Evolutionary conservation across 192 early-diverging fungal genomes (phyloP).

Genomic region (Backusella tuberculispora): DNA sequence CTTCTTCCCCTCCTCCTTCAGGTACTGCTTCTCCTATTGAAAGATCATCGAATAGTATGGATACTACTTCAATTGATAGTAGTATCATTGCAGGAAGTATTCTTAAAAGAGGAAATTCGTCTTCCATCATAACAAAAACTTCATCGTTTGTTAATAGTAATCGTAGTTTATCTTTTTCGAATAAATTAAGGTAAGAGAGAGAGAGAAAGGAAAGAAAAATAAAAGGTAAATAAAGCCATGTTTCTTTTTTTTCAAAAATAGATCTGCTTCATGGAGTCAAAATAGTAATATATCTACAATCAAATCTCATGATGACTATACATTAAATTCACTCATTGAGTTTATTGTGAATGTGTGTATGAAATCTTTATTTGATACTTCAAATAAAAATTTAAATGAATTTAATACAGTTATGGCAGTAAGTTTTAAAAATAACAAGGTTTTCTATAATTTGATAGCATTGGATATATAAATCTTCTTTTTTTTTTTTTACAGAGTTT

Average conservation of each 20-base stretch:
- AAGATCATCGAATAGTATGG: background rate
- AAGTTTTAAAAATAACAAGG: background rate
- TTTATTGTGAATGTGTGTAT: slow-evolving; percentile 55
- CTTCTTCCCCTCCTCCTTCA: background rate
- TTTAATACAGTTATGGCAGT: slow-evolving; percentile 54
- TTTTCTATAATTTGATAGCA: background rate
- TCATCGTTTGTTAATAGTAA: slow-evolving; percentile 40
- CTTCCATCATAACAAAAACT: slow-evolving; percentile 34
- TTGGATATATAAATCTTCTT: background rate
- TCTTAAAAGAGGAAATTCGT: slow-evolving; percentile 33
- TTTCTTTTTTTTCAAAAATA: slow-evolving; percentile 9
- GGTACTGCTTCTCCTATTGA: background rate
- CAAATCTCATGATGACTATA: slow-evolving; percentile 31
- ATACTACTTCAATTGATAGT: background rate
- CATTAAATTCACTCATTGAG: slow-evolving; percentile 50
- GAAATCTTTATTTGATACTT: slow-evolving; percentile 55
- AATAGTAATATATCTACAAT: background rate
- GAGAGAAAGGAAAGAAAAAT: too few species aligned
- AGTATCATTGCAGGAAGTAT: slow-evolving; percentile 25
- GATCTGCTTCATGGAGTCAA: slow-evolving; percentile 24
- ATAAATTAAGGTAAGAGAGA: slow-evolving; percentile 24
- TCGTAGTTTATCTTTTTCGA: slow-evolving; percentile 25
- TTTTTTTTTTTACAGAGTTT: slow-evolving; percentile 29
- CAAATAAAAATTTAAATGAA: slow-evolving; percentile 45
- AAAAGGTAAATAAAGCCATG: background rate